Base-by-base conservation (phyloP, 2,329 filamentous ascomycete genomes). In the Fusarium hainanense region DNA sequence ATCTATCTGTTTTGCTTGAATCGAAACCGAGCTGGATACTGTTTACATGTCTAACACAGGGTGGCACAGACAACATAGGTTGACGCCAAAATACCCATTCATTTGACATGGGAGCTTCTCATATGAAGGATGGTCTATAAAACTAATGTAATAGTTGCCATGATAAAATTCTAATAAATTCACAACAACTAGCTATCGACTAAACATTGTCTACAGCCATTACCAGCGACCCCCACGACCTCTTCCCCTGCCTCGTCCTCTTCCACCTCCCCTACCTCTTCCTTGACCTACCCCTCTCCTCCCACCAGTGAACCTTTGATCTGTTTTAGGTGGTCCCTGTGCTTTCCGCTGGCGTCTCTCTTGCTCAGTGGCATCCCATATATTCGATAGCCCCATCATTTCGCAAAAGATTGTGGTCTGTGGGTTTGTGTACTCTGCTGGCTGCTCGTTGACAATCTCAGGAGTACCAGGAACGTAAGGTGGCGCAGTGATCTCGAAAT, bases 371-470 rank as follows among this genome's bases (percentile, higher is more conserved):
- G 91, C 87, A 72, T 92, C 85, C 83, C 89, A 97, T 12, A 90
- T 84, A 77, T 98, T 97, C 8, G 87, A 82, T 34, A 99, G 89
- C 11, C 87, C 89, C 2, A 98, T 74, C 58, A 98, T 80, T 58
- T 90, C 83, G 79, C 96, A 99, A 77, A 95, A 98, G 5, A 84
- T 80, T n/a, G 83, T 84, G 9, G 94, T 98, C 81, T 98, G 95
- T 14, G 92, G 90, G 76, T 96, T 98, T 6, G 89, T 93, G 77
- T 95, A 95, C 80, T 98, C 94, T 3, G 84, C 82, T 3, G 94
- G 93, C 77, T 89, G 87, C n/a, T 90, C 83, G 0, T 83, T 74
- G 1, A 89, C 87, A 25, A 82, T 84, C 68, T 90, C 87, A 0
- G 89, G 87, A 9, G 85, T 81, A 0, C 83, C 81, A 2, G 83